Conservation (phyloP, 2,329 filamentous ascomycete genomes). For the Diplodia corticola region DNA sequence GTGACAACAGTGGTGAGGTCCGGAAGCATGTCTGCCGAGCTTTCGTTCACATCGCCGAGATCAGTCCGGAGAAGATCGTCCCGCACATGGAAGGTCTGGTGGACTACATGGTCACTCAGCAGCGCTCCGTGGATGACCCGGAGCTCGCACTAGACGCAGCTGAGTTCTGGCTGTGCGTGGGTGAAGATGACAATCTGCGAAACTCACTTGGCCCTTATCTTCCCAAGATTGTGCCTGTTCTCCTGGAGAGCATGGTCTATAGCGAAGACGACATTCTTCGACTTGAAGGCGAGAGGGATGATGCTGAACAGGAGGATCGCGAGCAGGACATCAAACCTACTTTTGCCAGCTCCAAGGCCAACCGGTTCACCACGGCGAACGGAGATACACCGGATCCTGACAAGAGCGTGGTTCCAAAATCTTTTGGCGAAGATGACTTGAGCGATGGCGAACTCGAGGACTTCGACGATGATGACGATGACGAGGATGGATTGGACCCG, state of each 20-base stretch:
- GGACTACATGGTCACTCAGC: slow-evolving; percentile 89
- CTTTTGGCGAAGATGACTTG: slow-evolving; percentile 66
- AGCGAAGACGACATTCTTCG: slow-evolving; percentile 88
- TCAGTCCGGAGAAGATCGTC: slow-evolving; percentile 83
- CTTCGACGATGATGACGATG: slow-evolving; percentile 72
- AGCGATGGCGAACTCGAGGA: slow-evolving; percentile 88
- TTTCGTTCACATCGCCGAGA: slow-evolving; percentile 89
- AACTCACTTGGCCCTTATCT: slow-evolving; percentile 75
- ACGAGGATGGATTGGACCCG: slow-evolving; percentile 67
- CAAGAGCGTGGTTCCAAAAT: slow-evolving; percentile 47
- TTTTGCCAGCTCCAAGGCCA: slow-evolving; percentile 73
- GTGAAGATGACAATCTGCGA: slow-evolving; percentile 81
- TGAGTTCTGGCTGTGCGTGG: slow-evolving; percentile 95
- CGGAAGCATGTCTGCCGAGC: slow-evolving; percentile 90
- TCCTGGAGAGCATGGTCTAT: slow-evolving; percentile 95
- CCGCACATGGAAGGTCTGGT: slow-evolving; percentile 87
- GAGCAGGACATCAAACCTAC: slow-evolving; percentile 88
- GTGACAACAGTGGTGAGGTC: slow-evolving; percentile 77
- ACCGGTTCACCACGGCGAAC: slow-evolving; percentile 50
- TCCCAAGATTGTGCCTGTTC: slow-evolving; percentile 80
- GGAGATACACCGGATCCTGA: slow-evolving; percentile 48
- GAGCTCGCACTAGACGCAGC: slow-evolving; percentile 92
- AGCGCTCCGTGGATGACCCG: slow-evolving; percentile 76
- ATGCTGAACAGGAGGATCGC: slow-evolving; percentile 87
- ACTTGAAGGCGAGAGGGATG: slow-evolving; percentile 73